Conservation (phyloP, 2,329 filamentous ascomycete genomes). For the Ascochyta clinopodiicola region DNA sequence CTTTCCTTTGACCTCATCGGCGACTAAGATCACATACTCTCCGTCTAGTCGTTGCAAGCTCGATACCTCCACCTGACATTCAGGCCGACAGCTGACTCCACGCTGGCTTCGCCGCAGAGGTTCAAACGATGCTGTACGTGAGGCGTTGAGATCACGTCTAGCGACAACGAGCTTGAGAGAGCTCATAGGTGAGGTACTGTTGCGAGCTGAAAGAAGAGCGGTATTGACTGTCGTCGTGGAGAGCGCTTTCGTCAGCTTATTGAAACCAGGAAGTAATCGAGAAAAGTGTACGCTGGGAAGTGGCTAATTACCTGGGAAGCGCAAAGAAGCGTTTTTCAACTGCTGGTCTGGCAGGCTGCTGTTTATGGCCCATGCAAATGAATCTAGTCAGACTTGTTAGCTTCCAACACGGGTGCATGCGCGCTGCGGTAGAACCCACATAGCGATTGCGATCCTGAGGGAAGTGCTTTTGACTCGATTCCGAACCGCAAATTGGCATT, state of each 20-base stretch:
- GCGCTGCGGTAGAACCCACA: not conserved
- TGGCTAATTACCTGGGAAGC: slow-evolving; percentile 1
- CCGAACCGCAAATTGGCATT: not conserved
- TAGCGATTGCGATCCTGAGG: not conserved
- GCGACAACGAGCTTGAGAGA: not conserved
- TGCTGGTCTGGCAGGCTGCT: slow-evolving; percentile 12
- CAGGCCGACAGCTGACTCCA: not conserved
- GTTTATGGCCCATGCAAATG: slow-evolving; percentile 18
- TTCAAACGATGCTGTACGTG: not conserved
- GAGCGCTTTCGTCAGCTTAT: not conserved
- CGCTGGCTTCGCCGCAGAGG: not conserved
- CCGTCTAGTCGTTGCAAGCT: not conserved
- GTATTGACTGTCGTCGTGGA: not conserved
- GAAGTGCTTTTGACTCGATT: not conserved
- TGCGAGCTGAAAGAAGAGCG: not conserved
- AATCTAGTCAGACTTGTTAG: slow-evolving; percentile 5
- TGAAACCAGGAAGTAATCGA: not conserved
- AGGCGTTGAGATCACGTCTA: not conserved
- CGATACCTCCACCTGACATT: not conserved
- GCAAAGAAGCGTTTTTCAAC: not conserved
- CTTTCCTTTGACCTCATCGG: not conserved
- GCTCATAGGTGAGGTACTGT: not conserved
- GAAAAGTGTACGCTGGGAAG: not conserved
- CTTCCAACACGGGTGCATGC: not conserved
- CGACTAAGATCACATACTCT: not conserved